Base-by-base conservation (phyloP, 805 yeast species). In the Yamadazyma kitorensis region DNA sequence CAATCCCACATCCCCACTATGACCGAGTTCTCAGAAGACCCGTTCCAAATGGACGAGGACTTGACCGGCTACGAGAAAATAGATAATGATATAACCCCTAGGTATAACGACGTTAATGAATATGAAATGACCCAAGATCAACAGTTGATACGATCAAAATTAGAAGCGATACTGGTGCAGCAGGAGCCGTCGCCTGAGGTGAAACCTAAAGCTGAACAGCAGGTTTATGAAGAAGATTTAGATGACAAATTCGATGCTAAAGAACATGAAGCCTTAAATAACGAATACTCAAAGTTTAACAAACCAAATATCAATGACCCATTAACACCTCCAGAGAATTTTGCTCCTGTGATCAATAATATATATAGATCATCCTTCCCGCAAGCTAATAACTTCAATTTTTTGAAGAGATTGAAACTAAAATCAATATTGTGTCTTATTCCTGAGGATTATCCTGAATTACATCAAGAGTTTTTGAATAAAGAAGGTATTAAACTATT, bases 281-380 rank as follows among this genome's bases (percentile, higher is more conserved):
- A 19, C 9, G 31, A 21, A 6, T 29, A 13, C 25, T n/a, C 9
- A 3, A 17, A 16, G 4, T 11, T 13, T n/a, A 26, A 20, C 9
- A n/a, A 8, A 2, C 30, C 26, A 16, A 6, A 20, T 16, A 22
- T 28, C 2, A 24, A 37, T 16, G 37, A 47, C 32, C 60, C 61
- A 2, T 36, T 69, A 23, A 61, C 74, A 5, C 82, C 95, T 10
- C 98, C 98, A 2, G 97, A 93, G 54, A 93, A 93, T 62, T 93
- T 93, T 59, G 76, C 95, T 5, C 78, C 83, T 30, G 96, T 93
- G 2, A 78, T 82, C 34, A 55, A 61, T 34, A 69, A 74, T 29
- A 83, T 93, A 4, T 93, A 87, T 58, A 69, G 98, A 36, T 79
- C 91, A 25, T 84, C 96, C 28, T 91, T 91, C 57, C 98, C 98